Base-by-base conservation (phyloP, 176 grass and related monocot genomes). In the Tillandsia leiboldiana region DNA sequence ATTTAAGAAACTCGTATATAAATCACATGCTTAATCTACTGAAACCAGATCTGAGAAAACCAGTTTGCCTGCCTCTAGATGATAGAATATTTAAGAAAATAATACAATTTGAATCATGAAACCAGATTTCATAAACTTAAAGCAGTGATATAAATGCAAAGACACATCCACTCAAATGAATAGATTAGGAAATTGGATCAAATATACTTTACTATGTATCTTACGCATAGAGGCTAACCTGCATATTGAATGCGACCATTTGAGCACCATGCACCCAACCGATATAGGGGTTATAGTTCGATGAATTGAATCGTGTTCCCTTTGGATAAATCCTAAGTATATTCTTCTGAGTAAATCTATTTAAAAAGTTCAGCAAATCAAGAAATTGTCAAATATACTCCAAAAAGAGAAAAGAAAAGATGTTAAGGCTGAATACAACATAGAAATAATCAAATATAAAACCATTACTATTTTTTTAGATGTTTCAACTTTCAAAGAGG, bases 221-320 rank as follows among this genome's bases (percentile, higher is more conserved):
- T 59, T 59, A 18, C 8, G 54, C 5, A 59, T 59, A 59, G 54
- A 42, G 66, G 49, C 48, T 53, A 22, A 75, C 73, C 73, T 75
- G 73, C 73, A 75, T 75, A 64, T 75, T 75, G n/a, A 75, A 75
- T 18, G 73, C 73, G n/a, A 75, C 73, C 73, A 75, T 75, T 63
- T 75, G 73, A 75, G 73, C 73, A 53, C 73, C 73, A 65, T 75
- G 73, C 14, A 65, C 33, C 73, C 73, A 75, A 22, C 73, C 73
- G 66, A 75, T 50, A 15, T 65, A 75, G 65, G 73, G 63, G 52
- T 75, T 75, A 50, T 75, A 75, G 18, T 75, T 75, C 18, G 73
- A 75, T 51, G 73, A 75, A 65, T 65, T 66, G 27, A 75, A 65
- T 3, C 73, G 61, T 12, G 73, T 75, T 26, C 73, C 73, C 49